phyloP scores from a whole-genome alignment of 1,284 basidiomycete genomes.

The Lentinus polychrous region DNA sequence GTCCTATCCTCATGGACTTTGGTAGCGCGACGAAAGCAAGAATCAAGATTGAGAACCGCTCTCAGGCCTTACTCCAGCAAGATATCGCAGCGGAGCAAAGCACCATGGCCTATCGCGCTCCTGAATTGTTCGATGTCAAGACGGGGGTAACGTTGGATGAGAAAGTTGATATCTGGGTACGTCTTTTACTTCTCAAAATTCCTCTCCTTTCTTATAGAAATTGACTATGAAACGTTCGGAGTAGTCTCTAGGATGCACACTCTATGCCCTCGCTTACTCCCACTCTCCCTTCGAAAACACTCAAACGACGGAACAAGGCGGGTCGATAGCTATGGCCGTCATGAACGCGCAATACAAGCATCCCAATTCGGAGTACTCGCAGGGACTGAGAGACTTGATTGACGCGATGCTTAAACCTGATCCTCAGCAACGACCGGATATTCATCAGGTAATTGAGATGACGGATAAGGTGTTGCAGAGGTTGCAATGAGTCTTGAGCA shows the following conservation, averaged over 20 bases:
- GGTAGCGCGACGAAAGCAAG: constrained; percentile 83
- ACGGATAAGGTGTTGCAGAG: constrained; percentile 61
- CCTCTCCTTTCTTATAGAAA: neutral
- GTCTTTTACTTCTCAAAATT: constrained; percentile 22
- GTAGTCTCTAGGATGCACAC: constrained; percentile 88
- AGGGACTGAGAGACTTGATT: constrained; percentile 75
- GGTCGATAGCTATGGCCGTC: constrained; percentile 93
- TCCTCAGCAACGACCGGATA: constrained; percentile 75
- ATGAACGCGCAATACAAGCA: constrained; percentile 88
- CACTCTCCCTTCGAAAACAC: constrained; percentile 90
- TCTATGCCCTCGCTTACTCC: constrained; percentile 88
- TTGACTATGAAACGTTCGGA: neutral
- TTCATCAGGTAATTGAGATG: constrained; percentile 70
- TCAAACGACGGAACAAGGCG: constrained; percentile 81
- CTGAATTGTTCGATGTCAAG: constrained; percentile 93
- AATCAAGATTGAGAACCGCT: constrained; percentile 71
- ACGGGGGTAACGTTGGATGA: constrained; percentile 84
- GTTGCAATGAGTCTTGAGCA: constrained; percentile 31
- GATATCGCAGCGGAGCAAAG: constrained; percentile 94
- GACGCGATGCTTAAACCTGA: constrained; percentile 80
- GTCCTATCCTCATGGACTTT: constrained; percentile 97
- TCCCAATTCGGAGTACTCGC: constrained; percentile 74
- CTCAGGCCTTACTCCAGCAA: constrained; percentile 83
- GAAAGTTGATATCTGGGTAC: constrained; percentile 93
- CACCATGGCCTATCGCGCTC: constrained; percentile 94